Evolutionary conservation across 2,329 filamentous ascomycete species (phyloP), one percentile per base, ranked within the genome.

Genomic region (Fusarium papillatum): DNA sequence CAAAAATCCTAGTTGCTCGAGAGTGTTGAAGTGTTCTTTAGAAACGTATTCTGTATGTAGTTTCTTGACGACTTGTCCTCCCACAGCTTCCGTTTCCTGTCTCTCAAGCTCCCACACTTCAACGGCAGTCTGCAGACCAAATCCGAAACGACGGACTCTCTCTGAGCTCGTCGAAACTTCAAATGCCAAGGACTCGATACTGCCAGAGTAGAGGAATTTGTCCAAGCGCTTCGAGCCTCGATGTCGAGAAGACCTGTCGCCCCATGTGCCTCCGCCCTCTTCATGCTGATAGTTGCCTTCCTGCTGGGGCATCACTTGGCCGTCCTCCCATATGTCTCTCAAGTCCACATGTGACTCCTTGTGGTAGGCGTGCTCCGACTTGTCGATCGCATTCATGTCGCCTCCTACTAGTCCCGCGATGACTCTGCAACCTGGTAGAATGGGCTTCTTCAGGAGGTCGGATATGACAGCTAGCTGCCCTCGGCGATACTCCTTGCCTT

Each of bases 351-450:
- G 13, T 7, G 34, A 7, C 9, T 22, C 38, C 11, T 14, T 36
- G 26, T 62, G 60, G 19, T 64, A 64, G 24, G 13, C 13, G 22
- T 72, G 41, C 22, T 70, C 70, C 7, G 48, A 64, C 7, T 39
- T 34, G 4, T 67, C 41, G 14, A 70, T 43, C 2, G 67, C n/a
- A 57, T 70, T 72, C 67, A 72, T 70, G 29, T 72, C 70, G 16
- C 70, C 67, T 5, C 59, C 70, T 8, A 72, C 70, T 13, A 72
- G 16, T 10, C 67, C 67, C 11, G 5, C 67, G 8, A 53, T 10
- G 11, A 72, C 8, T 26, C 17, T 41, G 16, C 17, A 43, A 2
- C 38, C 39, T 31, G 63, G n/a, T 11, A 41, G 36, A 5, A 19
- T 31, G 17, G 62, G 13, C 4, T 16, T 8, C 29, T 67, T 70